Conservation (phyloP, 148 eudicot genomes). For the Chenopodium formosanum region DNA sequence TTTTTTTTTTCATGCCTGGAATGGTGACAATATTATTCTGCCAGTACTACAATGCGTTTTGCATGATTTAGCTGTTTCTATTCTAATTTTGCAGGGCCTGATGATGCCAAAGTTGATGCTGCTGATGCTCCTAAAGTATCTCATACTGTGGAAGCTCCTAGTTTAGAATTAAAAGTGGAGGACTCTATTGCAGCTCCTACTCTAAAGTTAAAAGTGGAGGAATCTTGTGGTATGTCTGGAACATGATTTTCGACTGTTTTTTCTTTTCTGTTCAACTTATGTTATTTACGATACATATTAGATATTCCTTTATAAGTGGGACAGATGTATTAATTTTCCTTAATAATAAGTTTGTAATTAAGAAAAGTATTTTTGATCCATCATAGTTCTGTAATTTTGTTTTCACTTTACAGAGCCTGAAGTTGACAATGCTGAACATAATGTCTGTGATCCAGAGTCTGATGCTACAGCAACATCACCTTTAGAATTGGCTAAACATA, state of each 20-base stretch:
- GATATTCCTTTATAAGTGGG: not conserved
- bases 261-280: not conserved
- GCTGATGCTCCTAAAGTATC: slow-evolving; percentile 4
- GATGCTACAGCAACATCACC: not conserved
- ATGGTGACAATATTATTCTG: not conserved
- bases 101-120: not conserved
- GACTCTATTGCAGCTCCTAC: not conserved
- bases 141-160: not conserved
- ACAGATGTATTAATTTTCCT: not conserved
- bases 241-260: not conserved
- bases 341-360: not conserved
- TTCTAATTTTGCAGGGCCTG: slow-evolving; percentile 13
- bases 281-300: not conserved
- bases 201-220: not conserved
- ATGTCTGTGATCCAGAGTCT: not conserved
- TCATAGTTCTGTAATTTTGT: not conserved
- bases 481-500: not conserved
- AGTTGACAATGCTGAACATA: not conserved
- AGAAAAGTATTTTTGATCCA: not conserved
- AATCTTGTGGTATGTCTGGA: not conserved
- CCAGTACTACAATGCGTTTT: not conserved
- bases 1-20: not conserved
- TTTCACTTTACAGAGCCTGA: not conserved
- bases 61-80: not conserved
- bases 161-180: not conserved